Percentiles rank a stretch among this genome's conserved stretches.
These are phyloP conservation scores for Penicilliopsis zonata DNA, from an alignment of 495 filamentous ascomycete genomes.

Conservation along the genomic window DNA sequence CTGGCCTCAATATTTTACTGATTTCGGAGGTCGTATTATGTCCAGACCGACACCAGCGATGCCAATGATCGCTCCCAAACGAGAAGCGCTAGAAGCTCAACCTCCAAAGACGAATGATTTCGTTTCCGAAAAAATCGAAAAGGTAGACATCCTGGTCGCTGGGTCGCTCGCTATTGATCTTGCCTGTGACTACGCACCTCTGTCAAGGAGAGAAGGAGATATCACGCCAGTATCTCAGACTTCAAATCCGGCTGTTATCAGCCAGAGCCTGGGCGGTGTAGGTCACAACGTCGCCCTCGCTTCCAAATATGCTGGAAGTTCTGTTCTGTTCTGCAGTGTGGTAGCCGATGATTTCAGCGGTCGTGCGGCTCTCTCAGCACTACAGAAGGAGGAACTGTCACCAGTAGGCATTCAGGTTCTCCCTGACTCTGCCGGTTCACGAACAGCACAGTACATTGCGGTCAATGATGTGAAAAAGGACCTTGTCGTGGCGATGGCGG, in stretches of 20 bases:
- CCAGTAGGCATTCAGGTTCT: slow-evolving; percentile 48
- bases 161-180: slow-evolving; percentile 84
- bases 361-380: slow-evolving; percentile 47
- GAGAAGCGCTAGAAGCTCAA: slow-evolving; percentile 3
- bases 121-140: slow-evolving; percentile 7
- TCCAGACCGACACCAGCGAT: slow-evolving; percentile 33
- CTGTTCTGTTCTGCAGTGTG: slow-evolving; percentile 58
- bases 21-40: slow-evolving; percentile 18
- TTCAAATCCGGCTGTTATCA: slow-evolving; percentile 75
- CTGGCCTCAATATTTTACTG: slow-evolving; percentile 12
- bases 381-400: slow-evolving; percentile 51
- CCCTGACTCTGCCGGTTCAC: slow-evolving; percentile 31
- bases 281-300: slow-evolving; percentile 86
- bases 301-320: slow-evolving; percentile 46
- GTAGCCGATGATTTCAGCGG: slow-evolving; percentile 72
- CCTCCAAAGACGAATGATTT: slow-evolving; percentile 2
- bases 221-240: slow-evolving; percentile 53
- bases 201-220: slow-evolving; percentile 11
- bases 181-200: slow-evolving; percentile 62
- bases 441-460: slow-evolving; percentile 84
- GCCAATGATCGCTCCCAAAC: slow-evolving; percentile 8
- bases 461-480: slow-evolving; percentile 76
- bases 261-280: slow-evolving; percentile 81
- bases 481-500: slow-evolving; percentile 79
- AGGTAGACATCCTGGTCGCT: slow-evolving; percentile 66